A percentile compares a stretch with the other conserved stretches of the same genome.
Evolutionary conservation across 352 stramenopile species (phyloP).

Genomic region (Pythium rishiriense): DNA sequence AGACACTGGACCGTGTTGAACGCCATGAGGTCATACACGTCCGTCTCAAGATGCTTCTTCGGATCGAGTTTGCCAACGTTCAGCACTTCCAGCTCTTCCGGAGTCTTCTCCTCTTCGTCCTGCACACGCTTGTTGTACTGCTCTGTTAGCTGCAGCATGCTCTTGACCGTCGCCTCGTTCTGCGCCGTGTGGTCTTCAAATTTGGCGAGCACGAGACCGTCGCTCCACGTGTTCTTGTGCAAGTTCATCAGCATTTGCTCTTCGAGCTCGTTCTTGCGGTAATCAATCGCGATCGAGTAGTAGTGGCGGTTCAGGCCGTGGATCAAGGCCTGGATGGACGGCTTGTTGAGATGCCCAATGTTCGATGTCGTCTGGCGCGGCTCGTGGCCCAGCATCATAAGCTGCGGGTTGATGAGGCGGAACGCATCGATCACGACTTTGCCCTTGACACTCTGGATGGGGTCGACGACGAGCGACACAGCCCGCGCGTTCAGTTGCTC

Average conservation of each 20-base stretch:
- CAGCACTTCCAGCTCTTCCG: constrained; percentile 95
- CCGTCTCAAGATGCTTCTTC: constrained; percentile 93
- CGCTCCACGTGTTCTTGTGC: constrained; percentile 97
- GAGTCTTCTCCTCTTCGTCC: constrained; percentile 97
- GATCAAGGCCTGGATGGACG: constrained; percentile 98
- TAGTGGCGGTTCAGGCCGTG: constrained; percentile 99
- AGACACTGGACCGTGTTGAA: constrained; percentile 99
- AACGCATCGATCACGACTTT: constrained; percentile 99
- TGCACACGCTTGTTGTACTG: constrained; percentile 96
- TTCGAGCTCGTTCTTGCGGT: constrained; percentile 99
- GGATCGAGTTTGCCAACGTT: constrained; percentile 98
- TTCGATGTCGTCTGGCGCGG: constrained; percentile 98
- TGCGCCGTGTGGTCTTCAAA: constrained; percentile 95
- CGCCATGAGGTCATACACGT: constrained; percentile 97
- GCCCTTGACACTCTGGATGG: constrained; percentile 98
- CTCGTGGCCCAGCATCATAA: constrained; percentile 98
- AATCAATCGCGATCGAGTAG: constrained; percentile 98
- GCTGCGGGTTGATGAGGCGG: constrained; percentile 98
- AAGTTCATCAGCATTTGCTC: constrained; percentile 99
- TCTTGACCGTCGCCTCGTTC: constrained; percentile 93
- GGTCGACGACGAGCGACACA: constrained; percentile 99
- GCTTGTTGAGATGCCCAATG: constrained; percentile 99
- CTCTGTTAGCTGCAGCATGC: constrained; percentile 95
- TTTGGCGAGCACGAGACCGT: constrained; percentile 91
- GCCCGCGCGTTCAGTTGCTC: constrained; percentile 97